Base-by-base conservation (phyloP, 2,329 filamentous ascomycete species). In the Talaromyces islandicus region DNA sequence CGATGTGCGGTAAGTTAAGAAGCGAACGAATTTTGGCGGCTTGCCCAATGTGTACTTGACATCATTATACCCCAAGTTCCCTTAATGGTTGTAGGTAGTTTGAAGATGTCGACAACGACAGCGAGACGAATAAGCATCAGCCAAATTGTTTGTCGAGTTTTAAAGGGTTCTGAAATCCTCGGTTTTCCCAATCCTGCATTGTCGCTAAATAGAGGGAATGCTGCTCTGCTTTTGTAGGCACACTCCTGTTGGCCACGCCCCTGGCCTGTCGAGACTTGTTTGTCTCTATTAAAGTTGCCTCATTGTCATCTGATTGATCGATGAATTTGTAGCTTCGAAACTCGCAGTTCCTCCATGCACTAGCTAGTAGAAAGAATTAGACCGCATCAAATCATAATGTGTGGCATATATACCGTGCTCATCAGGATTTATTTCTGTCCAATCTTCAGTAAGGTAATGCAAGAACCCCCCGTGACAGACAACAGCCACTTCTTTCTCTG, bases 391-490 rank as follows among this genome's bases (percentile, higher is more conserved):
- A 35, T 43, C 17, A 43, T 7, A 19, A 21, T 38, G 56, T 30
- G 51, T n/a, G 29, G 14, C 14, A 51, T n/a, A n/a, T n/a, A 3
- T 35, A 63, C 60, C 60, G 60, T 64, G 62, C 54, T 64, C 62
- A 30, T 54, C 54, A 19, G 56, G 51, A 21, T 58, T 58, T 11
- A 64, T 56, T 12, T 57, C 60, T n/a, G 57, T 60, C 62, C 62
- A 64, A 52, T 67, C 66, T 41, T 64, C 55, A 0, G 65, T 64
- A 11, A 66, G 30, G 50, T 64, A 66, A 43, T 65, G 65, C 17
- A 66, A 29, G 17, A 65, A 62, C 7, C 56, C 65, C 4, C 65
- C 64, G 32, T 66, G 65, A 5, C 46, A 59, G 25, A 66, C 62
- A 2, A 65, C 57, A 21, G 61, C 61, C 24, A 64, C 56, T 30